phyloP scores from a whole-genome alignment of 345 rosid genomes.

The Populus euphratica region DNA sequence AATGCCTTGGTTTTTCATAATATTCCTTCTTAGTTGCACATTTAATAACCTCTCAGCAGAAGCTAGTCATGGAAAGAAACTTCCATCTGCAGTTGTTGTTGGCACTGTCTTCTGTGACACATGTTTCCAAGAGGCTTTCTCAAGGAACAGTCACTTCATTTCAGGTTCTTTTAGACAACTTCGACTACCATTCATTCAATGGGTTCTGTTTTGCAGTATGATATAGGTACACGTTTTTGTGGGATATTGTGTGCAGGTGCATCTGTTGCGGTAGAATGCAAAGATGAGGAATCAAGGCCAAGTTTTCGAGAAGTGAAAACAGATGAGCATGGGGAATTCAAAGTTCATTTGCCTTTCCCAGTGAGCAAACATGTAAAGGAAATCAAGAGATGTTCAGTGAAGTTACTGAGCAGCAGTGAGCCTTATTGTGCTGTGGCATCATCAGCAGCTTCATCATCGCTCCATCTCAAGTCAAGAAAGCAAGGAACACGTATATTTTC shows the following conservation, averaged over 20 bases:
- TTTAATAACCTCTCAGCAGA: conserved; percentile 30
- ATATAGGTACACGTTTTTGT: not conserved
- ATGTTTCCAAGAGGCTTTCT: conserved; percentile 57
- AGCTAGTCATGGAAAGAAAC: conserved; percentile 31
- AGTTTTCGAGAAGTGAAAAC: conserved; percentile 61
- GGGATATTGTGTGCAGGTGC: conserved; percentile 52
- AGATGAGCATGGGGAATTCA: conserved; percentile 65
- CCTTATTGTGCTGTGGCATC: conserved; percentile 74
- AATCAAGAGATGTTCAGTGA: conserved; percentile 70
- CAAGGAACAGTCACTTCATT: conserved; percentile 63
- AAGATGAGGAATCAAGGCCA: conserved; percentile 37
- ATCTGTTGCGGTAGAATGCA: conserved; percentile 69
- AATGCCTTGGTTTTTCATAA: conserved; percentile 38
- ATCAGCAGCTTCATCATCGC: conserved; percentile 54
- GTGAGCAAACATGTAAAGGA: conserved; percentile 59
- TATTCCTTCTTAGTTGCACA: conserved; percentile 26
- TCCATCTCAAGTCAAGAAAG: conserved; percentile 50
- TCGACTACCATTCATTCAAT: not conserved
- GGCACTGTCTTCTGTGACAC: conserved; percentile 92
- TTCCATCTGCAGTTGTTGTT: conserved; percentile 59
- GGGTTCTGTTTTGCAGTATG: not conserved
- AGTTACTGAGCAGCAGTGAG: conserved; percentile 61
- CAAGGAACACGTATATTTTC: conserved; percentile 62
- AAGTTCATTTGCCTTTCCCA: conserved; percentile 56
- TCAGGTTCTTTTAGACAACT: conserved; percentile 41